A percentile compares a stretch with the other conserved stretches of the same genome.
phyloP scores from a whole-genome alignment of 495 filamentous ascomycete species.

The Aspergillus diversus region DNA sequence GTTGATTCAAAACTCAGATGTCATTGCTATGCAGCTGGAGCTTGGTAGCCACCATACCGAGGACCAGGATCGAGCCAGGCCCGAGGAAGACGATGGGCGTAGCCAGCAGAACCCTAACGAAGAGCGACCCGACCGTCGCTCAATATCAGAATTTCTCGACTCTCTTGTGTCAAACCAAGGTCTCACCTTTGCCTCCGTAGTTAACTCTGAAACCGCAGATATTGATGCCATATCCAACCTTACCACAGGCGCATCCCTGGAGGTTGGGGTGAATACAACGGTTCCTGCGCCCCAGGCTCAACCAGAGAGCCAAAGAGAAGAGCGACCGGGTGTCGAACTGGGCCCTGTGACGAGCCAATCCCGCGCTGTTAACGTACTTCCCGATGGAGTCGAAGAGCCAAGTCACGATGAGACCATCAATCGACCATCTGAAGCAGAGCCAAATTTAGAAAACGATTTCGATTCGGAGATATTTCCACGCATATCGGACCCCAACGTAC shows the following conservation, averaged over 20 bases:
- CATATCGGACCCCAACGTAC: slow-evolving; percentile 26
- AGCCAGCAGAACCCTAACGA: slow-evolving; percentile 20
- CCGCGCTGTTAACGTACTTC: slow-evolving; percentile 31
- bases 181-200: slow-evolving; percentile 21
- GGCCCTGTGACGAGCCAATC: slow-evolving; percentile 17
- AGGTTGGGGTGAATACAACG: slow-evolving; percentile 21
- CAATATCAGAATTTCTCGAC: slow-evolving; percentile 45
- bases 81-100: slow-evolving; percentile 23
- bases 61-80: slow-evolving; percentile 22
- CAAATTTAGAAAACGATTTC: slow-evolving; percentile 16
- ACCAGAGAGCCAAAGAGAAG: slow-evolving; percentile 10
- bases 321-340: slow-evolving; percentile 6
- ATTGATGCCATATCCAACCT: slow-evolving; percentile 32
- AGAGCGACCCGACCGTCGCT: slow-evolving; percentile 29
- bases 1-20: slow-evolving; percentile 48
- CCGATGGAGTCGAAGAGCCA: slow-evolving; percentile 44
- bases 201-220: slow-evolving; percentile 26
- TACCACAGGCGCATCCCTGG: slow-evolving; percentile 25
- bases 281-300: slow-evolving; percentile 18
- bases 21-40: slow-evolving; percentile 55
- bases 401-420: slow-evolving; percentile 26
- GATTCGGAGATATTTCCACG: slow-evolving; percentile 23
- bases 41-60: slow-evolving; percentile 40
- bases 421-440: slow-evolving; percentile 17
- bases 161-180: slow-evolving; percentile 39